These are phyloP conservation scores for Cryptococcus sp. DNA, from an alignment of 1,284 basidiomycete genomes.

Conservation along the genomic window DNA sequence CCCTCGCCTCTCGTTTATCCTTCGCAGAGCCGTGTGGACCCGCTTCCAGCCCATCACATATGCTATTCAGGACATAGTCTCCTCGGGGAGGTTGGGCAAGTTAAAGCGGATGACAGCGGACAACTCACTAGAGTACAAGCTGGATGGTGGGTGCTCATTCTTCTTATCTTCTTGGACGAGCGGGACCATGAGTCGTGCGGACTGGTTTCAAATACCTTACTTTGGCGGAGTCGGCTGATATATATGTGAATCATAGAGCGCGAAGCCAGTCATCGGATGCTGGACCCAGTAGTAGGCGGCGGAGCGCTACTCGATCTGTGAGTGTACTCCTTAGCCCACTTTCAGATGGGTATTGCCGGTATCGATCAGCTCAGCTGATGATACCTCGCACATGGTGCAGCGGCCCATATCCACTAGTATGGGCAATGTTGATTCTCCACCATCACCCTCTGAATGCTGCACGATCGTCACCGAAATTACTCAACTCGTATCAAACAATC, in stretches of 20 bases:
- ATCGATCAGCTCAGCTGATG: constrained; percentile 22
- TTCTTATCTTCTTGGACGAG: too few species aligned
- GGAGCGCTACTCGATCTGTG: constrained; percentile 73
- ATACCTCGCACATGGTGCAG: background rate
- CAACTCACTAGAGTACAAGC: constrained; percentile 66
- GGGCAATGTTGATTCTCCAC: constrained; percentile 71
- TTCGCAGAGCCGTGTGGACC: constrained; percentile 28
- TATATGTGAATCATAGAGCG: background rate
- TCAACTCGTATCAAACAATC: constrained; percentile 45
- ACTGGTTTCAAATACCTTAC: too few species aligned
- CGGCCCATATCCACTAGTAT: constrained; percentile 74
- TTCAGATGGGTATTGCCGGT: background rate
- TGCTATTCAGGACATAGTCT: constrained; percentile 23
- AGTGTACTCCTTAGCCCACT: background rate
- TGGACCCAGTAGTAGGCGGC: constrained; percentile 74
- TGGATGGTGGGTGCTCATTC: constrained; percentile 56
- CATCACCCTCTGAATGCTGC: constrained; percentile 61
- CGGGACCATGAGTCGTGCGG: too few species aligned
- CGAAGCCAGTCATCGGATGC: constrained; percentile 60
- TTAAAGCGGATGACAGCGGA: constrained; percentile 59
- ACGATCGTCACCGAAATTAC: constrained; percentile 58
- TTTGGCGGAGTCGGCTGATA: background rate
- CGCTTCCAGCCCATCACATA: constrained; percentile 34
- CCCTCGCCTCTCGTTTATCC: background rate
- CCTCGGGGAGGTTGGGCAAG: constrained; percentile 17